Percentiles rank a stretch among this genome's conserved stretches.
Evolutionary conservation across 345 rosid species (phyloP).

Genomic region (Salix arbutifolia): DNA sequence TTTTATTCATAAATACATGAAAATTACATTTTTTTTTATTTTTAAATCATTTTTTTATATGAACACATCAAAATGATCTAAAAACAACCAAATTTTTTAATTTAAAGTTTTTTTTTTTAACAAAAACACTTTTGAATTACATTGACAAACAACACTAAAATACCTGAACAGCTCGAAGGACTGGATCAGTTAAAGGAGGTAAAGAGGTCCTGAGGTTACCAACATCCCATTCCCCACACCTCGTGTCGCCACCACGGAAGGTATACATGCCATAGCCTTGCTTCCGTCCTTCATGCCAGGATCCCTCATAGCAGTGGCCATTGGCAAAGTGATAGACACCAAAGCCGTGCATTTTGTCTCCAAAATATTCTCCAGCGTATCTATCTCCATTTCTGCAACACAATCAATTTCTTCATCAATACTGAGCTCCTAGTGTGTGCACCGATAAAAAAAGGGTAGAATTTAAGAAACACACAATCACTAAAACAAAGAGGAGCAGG

Average conservation of each 20-base stretch:
- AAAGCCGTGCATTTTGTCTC: slow-evolving; percentile 90
- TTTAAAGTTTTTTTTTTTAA: no score
- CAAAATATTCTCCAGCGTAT: slow-evolving; percentile 88
- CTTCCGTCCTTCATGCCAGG: slow-evolving; percentile 94
- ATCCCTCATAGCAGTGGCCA: slow-evolving; percentile 90
- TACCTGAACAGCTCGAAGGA: slow-evolving; percentile 67
- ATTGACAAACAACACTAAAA: neutral
- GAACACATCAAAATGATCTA: no score
- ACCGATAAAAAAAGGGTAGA: neutral
- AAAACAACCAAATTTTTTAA: no score
- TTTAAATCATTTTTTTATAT: no score
- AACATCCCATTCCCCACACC: slow-evolving; percentile 75
- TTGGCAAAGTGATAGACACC: slow-evolving; percentile 85
- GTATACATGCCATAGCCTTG: slow-evolving; percentile 88
- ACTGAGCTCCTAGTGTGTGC: neutral
- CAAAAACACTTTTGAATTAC: no score
- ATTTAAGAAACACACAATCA: neutral
- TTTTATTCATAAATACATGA: no score
- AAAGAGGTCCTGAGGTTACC: slow-evolving; percentile 53
- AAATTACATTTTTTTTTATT: no score
- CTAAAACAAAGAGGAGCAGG: neutral
- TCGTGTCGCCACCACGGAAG: slow-evolving; percentile 60
- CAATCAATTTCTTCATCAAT: slow-evolving; percentile 10
- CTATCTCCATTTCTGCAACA: slow-evolving; percentile 80
- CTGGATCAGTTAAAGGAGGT: slow-evolving; percentile 39